Evolutionary conservation across 768 basidiomycete species (phyloP).

Genomic region (Clathrus columnatus): DNA sequence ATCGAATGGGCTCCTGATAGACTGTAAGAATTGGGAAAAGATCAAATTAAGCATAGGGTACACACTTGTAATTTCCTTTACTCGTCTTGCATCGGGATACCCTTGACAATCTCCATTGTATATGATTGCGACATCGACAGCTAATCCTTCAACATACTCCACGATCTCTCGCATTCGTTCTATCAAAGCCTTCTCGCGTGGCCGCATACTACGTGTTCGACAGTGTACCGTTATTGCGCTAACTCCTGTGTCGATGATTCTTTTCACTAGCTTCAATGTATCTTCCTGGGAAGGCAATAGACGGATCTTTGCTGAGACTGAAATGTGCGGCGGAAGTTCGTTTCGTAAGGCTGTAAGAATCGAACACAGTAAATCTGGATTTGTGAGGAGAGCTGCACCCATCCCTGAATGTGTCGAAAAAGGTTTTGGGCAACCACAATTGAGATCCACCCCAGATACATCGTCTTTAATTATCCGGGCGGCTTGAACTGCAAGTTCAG

Average conservation of each 20-base stretch:
- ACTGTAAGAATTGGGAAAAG: neutral
- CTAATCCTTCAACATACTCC: conserved; percentile 66
- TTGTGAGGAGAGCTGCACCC: conserved; percentile 92
- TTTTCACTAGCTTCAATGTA: conserved; percentile 81
- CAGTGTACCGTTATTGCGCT: conserved; percentile 91
- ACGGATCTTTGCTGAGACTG: conserved; percentile 92
- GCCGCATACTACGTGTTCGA: conserved; percentile 86
- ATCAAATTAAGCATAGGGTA: neutral
- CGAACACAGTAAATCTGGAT: conserved; percentile 82
- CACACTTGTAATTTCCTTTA: conserved; percentile 68
- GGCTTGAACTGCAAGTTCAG: conserved; percentile 86
- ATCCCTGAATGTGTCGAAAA: conserved; percentile 92
- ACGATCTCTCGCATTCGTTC: conserved; percentile 79
- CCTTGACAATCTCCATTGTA: conserved; percentile 90
- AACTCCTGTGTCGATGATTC: conserved; percentile 82
- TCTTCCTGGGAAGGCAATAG: conserved; percentile 79
- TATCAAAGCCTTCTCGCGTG: conserved; percentile 68
- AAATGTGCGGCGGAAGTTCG: conserved; percentile 66
- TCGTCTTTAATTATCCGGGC: conserved; percentile 81
- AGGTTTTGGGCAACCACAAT: conserved; percentile 95
- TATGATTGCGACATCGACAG: conserved; percentile 75
- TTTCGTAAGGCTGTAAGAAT: conserved; percentile 74
- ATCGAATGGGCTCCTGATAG: conserved; percentile 70
- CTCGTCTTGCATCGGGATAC: conserved; percentile 67
- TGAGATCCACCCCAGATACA: conserved; percentile 90